Base-by-base conservation (phyloP, 768 basidiomycete species). In the Boletus rufocinnamomeus region DNA sequence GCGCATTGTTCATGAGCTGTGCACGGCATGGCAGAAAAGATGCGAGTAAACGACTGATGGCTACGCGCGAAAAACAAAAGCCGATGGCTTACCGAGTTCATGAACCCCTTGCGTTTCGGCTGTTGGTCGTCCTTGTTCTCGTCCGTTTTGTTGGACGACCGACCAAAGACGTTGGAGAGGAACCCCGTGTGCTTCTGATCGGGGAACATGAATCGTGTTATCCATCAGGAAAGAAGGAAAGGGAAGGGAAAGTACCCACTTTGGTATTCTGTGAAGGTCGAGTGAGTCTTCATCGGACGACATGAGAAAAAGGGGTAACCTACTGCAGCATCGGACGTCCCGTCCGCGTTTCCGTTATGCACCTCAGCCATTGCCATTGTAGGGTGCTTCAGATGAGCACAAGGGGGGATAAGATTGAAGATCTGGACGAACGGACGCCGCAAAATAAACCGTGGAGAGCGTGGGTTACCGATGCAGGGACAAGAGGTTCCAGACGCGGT, bases 181-280 rank as follows among this genome's bases (percentile, higher is more conserved):
- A 65, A 63, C 5, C 64, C 60, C 35, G 62, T 66, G 56, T 57
- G 64, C 23, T 62, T 66, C 64, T 66, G 50, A 11, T 34, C 0
- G 30, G 9, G 32, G 48, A 4, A 50, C 21, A 30, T 6, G 38
- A 17, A 34, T 44, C 40, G 6, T 11, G 37, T 52, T 1, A 23
- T 23, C 10, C 4, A 1, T n/a, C 9, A 16, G 21, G 17, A 19
- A 19, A 23, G 17, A 46, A 50, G 1, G 11, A 17, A 40, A 8
- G 27, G 30, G 21, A 16, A 8, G 23, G 37, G 23, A 17, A 16
- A 6, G 17, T 0, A 8, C 63, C 14, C 4, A 66, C 64, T 52
- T 62, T 65, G 40, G 23, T 8, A 16, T 60, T 6, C 57, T 66
- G 54, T 6, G 1, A 21, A 16, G 17, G 7, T 44, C 10, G 21